phyloP scores from a whole-genome alignment of 2,329 filamentous ascomycete species.

The Colletotrichum sp. region DNA sequence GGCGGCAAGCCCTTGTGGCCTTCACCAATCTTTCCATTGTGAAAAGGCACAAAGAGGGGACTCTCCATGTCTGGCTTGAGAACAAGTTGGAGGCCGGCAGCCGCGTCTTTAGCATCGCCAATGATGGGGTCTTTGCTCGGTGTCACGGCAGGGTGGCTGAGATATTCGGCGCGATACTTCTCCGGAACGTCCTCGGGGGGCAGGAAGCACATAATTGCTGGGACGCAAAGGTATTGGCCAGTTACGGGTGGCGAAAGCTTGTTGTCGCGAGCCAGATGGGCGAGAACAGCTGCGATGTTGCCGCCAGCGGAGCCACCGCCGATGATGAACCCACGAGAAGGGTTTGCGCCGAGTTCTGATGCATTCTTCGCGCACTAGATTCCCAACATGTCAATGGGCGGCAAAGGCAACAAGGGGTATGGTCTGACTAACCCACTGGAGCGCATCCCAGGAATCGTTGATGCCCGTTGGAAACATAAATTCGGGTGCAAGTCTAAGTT shows the following conservation, averaged over 20 bases:
- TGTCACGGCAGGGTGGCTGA: background rate
- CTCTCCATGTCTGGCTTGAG: constrained; percentile 10
- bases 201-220: constrained; percentile 1
- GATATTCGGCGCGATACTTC: constrained; percentile 6
- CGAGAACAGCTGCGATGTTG: constrained; percentile 51
- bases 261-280: constrained; percentile 42
- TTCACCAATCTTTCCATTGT: background rate
- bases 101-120: background rate
- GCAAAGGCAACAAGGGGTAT: too few relatives aligned
- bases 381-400: background rate
- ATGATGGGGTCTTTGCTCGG: background rate
- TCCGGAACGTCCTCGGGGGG: background rate
- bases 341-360: constrained; percentile 41
- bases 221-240: constrained; percentile 28
- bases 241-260: constrained; percentile 45
- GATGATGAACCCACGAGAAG: constrained; percentile 49
- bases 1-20: constrained; percentile 6
- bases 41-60: constrained; percentile 13
- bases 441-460: constrained; percentile 48
- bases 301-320: constrained; percentile 57
- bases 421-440: constrained; percentile 27
- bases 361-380: background rate
- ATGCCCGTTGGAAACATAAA: constrained; percentile 50
- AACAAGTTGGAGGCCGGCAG: background rate
- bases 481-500: constrained; percentile 48